Conservation (phyloP, 2,329 filamentous ascomycete species). For the Sporothrix brunneoviolacea region DNA sequence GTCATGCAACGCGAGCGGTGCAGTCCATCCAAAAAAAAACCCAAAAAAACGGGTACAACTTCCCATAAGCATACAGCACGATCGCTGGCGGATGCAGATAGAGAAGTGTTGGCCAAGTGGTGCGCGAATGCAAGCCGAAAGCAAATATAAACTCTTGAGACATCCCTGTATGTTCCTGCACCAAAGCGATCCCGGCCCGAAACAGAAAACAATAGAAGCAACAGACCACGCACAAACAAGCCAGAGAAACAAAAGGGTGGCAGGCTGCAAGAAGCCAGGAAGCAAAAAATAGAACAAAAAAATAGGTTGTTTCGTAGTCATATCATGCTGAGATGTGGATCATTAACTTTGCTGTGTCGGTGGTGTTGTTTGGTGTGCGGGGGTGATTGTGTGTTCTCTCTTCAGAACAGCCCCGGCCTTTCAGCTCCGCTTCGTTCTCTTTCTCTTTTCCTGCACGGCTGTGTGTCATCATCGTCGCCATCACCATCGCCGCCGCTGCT, state of each 20-base stretch:
- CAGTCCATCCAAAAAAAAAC: not conserved
- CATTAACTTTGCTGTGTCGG: conserved; percentile 17
- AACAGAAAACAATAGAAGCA: not conserved
- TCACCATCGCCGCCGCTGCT: not conserved
- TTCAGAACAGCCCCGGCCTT: too few relatives aligned
- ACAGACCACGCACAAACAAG: not conserved
- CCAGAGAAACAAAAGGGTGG: not conserved
- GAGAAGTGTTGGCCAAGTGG: too few relatives aligned
- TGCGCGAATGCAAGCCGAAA: too few relatives aligned
- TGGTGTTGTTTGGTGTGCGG: not conserved
- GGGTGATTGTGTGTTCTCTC: not conserved
- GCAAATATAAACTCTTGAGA: too few relatives aligned
- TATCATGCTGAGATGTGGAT: conserved; percentile 22
- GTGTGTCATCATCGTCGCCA: not conserved
- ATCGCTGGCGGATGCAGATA: too few relatives aligned
- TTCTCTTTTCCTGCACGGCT: not conserved
- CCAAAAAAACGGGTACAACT: not conserved
- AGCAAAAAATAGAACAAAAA: conserved; percentile 14
- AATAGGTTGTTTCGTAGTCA: conserved; percentile 18
- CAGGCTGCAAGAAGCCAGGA: not conserved
- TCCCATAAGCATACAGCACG: not conserved
- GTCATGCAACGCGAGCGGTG: too few relatives aligned
- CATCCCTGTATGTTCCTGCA: too few relatives aligned
- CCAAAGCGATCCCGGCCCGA: too few relatives aligned
- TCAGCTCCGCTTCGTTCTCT: too few relatives aligned